Evolutionary conservation across 2,329 filamentous ascomycete species (phyloP).

Genomic region (Aphanoascus verrucosus): DNA sequence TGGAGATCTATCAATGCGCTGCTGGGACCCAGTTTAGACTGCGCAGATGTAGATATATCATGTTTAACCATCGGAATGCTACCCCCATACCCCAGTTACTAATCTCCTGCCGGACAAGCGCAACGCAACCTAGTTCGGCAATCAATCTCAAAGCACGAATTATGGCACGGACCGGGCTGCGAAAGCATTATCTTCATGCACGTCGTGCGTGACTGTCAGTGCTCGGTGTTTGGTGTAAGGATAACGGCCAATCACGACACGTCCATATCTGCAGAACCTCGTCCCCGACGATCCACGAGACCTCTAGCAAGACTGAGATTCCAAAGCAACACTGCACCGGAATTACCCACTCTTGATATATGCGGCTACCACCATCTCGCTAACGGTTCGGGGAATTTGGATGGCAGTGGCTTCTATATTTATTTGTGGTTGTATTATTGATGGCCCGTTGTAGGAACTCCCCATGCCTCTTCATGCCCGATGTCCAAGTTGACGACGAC

Average conservation of each 20-base stretch:
- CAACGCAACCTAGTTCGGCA: background rate
- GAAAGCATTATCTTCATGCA: background rate
- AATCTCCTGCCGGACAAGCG: no score
- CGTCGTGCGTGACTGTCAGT: background rate
- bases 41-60: no score
- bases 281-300: background rate
- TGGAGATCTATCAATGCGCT: no score
- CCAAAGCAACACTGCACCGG: constrained; percentile 6
- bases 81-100: no score
- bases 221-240: background rate
- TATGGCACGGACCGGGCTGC: background rate
- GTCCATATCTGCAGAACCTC: background rate
- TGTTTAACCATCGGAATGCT: no score
- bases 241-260: background rate
- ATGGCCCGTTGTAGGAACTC: no score
- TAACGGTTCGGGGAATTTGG: background rate
- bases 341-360: background rate
- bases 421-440: background rate
- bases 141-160: background rate
- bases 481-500: no score
- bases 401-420: background rate
- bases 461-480: no score
- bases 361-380: background rate
- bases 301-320: background rate
- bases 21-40: no score